Base-by-base conservation (phyloP, 1,284 basidiomycete species). In the Ganoderma meredithae region DNA sequence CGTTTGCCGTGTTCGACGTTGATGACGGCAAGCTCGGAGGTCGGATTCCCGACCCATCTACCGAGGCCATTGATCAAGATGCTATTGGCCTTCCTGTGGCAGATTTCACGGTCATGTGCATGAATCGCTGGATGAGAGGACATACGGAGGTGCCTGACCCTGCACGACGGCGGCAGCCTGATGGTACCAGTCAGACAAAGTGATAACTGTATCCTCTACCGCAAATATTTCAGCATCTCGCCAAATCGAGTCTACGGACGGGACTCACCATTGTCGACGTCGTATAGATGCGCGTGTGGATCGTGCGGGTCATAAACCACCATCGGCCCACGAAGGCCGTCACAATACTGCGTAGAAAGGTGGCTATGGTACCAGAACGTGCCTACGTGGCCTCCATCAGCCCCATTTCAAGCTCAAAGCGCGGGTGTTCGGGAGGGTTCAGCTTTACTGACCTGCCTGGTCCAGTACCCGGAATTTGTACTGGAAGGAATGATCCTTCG, bases 51-150 rank as follows among this genome's bases (percentile, higher is more conserved):
- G 7, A 39, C 17, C 43, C 62, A 79, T 12, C 79, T 76, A 22
- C 84, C 85, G 36, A 77, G 73, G 5, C 84, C 84, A 61, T 90
- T 90, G 74, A 90, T 85, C 6, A 89, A 72, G 2, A 84, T 86
- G 0, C 83, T 63, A 55, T 73, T 66, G 15, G 72, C n/a, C 22
- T 25, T 39, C 27, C 71, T 72, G 19, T 15, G 53, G 10, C 12
- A n/a, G 22, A 33, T 9, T 3, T 25, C 8, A 47, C 40, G 59
- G 5, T 61, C 15, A 5, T 43, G 9, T 19, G 22, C 3, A 39
- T 56, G 25, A 27, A 60, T 4, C 33, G 19, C 40, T 17, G 1
- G 25, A 10, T 19, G 27, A 19, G 8, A 40, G 52, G 58, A 60
- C 58, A 43, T 60, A 60, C 58, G 58, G 58, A 13, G 12, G 17